Percentiles rank a stretch among this genome's conserved stretches.
Conservation (phyloP, 106 monocot species). For the Agapanthus africanus region DNA sequence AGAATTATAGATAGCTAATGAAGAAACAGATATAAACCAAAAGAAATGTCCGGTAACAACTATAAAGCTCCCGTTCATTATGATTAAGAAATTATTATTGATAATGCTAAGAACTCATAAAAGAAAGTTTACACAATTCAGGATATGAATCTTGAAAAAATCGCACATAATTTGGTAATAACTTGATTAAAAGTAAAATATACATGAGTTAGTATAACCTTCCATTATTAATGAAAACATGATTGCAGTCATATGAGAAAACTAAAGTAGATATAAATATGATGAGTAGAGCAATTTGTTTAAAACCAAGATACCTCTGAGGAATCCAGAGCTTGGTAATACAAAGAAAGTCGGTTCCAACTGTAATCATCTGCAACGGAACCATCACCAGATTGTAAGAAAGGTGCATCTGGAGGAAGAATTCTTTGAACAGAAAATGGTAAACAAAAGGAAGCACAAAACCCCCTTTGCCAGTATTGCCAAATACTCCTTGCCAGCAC, state of each 20-base stretch:
- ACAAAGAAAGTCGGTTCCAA: conserved; percentile 36
- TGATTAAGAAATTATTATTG: background rate
- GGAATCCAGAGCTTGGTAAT: conserved; percentile 28
- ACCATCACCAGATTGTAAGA: conserved; percentile 35
- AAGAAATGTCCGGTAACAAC: background rate
- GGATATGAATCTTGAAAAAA: background rate
- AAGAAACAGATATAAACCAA: background rate
- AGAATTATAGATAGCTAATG: background rate
- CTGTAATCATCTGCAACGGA: conserved; percentile 32
- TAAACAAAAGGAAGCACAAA: conserved; percentile 51
- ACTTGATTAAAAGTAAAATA: background rate
- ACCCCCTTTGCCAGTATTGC: conserved; percentile 64
- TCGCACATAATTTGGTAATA: background rate
- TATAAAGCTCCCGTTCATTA: background rate
- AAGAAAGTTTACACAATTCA: background rate
- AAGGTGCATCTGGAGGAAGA: conserved; percentile 47
- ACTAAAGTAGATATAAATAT: background rate
- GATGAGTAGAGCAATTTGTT: background rate
- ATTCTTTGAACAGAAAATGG: conserved; percentile 61
- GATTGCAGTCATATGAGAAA: background rate
- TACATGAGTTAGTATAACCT: background rate
- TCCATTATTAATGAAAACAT: background rate
- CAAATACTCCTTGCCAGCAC: conserved; percentile 46
- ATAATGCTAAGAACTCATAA: background rate
- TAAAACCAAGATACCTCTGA: conserved; percentile 19